Evolutionary conservation across 1,139 yeast species (phyloP), one percentile per base, ranked within the genome.

Genomic region (Yamadazyma epiphylla): DNA sequence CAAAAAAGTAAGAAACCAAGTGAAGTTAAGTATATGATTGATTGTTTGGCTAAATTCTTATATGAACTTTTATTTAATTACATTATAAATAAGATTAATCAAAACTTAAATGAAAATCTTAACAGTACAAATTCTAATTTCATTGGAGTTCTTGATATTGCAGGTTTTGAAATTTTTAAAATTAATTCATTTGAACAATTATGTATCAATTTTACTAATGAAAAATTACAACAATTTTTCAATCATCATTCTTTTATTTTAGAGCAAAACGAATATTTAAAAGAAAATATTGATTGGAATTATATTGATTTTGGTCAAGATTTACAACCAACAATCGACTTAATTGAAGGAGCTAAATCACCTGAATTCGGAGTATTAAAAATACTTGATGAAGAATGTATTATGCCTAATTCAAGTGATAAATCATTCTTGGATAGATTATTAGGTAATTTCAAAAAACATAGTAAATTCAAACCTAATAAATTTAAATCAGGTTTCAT

Each of bases 261-360:
- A 25, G 99, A 94, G 55, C 99, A 94, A 58, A 89, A 89, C 51
- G 98, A 94, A 58, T 94, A 94, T 49, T 63, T 89, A 38, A 75
- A 88, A 35, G 98, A 94, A 59, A 86, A 88, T 43, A 91, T 94
- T 35, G 89, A 86, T 42, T 94, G 99, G 99, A 83, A 88, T 46
- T 94, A 85, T 43, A 83, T 89, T 29, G 98, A 94, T 55, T 94
- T 88, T 58, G 98, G 98, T n/a, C 86, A 82, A 41, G 97, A 94
- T 54, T 65, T 91, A 33, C 96, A 91, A 53, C 95, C 94, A 15
- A 91, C 98, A 0, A 91, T 94, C 29, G 95, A 91, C 46, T 67
- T 94, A 35, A 88, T 94, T 35, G 98, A 91, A 57, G 41, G 36
- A 25, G 64, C 70, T 2, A 77, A 74, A 46, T 62, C 67, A 15